Percentiles rank a stretch among this genome's conserved stretches.
Conservation (phyloP, 305 asterid species). For the Solanum hybrid region DNA sequence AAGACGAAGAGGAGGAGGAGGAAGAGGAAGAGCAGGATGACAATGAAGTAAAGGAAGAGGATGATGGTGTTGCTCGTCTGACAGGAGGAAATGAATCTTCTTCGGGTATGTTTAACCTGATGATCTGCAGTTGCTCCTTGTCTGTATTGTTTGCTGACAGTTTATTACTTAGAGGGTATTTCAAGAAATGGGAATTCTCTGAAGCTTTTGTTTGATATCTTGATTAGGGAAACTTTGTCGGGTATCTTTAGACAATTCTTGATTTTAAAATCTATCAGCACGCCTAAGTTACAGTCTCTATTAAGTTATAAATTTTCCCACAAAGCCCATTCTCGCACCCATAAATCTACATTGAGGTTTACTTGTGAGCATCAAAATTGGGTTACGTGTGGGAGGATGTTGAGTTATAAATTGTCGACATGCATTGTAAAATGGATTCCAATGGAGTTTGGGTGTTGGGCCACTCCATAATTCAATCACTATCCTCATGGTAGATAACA, state of each 20-base stretch:
- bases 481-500: neutral
- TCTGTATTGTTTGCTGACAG: neutral
- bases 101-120: conserved; percentile 42
- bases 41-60: neutral
- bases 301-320: neutral
- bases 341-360: neutral
- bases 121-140: neutral
- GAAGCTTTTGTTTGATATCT: neutral
- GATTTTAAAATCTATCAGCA: neutral
- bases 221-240: neutral
- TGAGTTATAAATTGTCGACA: neutral
- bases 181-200: neutral
- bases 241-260: neutral
- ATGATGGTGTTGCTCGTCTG: conserved; percentile 15
- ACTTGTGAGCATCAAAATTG: neutral
- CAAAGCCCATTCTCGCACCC: neutral
- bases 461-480: neutral
- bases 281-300: neutral
- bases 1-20: conserved; percentile 38
- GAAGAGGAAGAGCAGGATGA: conserved; percentile 18
- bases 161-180: neutral
- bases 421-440: neutral
- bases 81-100: conserved; percentile 45
- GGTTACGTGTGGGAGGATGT: neutral
- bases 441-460: neutral